phyloP scores from a whole-genome alignment of 352 stramenopile genomes.

The Phytophthora pistaciae region DNA sequence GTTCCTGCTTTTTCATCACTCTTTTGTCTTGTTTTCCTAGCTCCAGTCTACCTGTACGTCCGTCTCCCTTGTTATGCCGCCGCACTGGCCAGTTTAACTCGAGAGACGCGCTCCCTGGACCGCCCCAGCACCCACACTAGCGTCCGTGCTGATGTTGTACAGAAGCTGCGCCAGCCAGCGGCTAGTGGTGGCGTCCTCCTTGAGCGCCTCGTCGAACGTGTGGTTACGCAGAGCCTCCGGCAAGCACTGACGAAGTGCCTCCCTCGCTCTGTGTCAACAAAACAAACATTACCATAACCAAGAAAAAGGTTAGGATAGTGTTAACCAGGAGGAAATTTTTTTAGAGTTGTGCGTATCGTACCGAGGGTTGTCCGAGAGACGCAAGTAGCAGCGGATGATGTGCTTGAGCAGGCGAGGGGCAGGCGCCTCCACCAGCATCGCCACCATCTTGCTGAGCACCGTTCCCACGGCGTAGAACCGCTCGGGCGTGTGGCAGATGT shows the following conservation, averaged over 20 bases:
- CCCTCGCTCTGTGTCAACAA: conserved; percentile 80
- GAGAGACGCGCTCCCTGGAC: conserved; percentile 39
- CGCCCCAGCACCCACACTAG: conserved; percentile 30
- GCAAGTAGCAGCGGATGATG: conserved; percentile 98
- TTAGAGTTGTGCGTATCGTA: conserved; percentile 11
- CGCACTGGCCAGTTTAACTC: conserved; percentile 34
- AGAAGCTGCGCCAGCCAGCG: conserved; percentile 97
- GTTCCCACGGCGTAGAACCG: conserved; percentile 90
- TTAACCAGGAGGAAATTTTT: conserved; percentile 4
- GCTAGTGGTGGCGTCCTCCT: conserved; percentile 97
- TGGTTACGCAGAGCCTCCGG: conserved; percentile 94
- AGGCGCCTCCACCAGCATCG: conserved; percentile 92
- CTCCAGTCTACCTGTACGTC: not conserved
- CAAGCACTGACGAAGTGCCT: conserved; percentile 97
- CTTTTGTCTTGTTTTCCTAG: conserved; percentile 4
- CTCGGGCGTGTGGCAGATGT: conserved; percentile 99
- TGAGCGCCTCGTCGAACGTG: conserved; percentile 95
- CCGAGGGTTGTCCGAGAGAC: conserved; percentile 90
- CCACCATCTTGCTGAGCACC: conserved; percentile 98
- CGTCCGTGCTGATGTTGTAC: conserved; percentile 87
- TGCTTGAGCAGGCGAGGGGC: conserved; percentile 98
- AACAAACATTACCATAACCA: conserved; percentile 42
- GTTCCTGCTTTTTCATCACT: conserved; percentile 15
- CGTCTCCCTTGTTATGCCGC: not conserved
- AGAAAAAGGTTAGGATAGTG: conserved; percentile 1